Percentiles rank a stretch among this genome's conserved stretches.
These are phyloP conservation scores for Elsinoe arachidis DNA, from an alignment of 2,329 filamentous ascomycete species.

Conservation along the genomic window DNA sequence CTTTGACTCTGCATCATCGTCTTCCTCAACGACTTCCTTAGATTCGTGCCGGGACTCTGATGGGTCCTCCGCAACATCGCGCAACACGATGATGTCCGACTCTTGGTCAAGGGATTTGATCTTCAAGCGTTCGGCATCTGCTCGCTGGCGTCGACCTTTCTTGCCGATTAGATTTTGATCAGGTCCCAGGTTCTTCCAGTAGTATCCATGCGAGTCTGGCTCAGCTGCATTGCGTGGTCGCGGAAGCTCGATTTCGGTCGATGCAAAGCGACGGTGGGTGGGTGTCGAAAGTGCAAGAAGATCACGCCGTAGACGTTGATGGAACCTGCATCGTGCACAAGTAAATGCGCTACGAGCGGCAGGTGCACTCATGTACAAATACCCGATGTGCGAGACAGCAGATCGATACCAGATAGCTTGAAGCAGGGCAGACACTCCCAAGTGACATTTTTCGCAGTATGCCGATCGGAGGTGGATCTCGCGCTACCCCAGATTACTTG, in stretches of 20 bases:
- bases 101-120: slow-evolving; percentile 15
- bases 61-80: slow-evolving; percentile 14
- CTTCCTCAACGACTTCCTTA: background rate
- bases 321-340: slow-evolving; percentile 17
- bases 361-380: slow-evolving; percentile 14
- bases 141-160: slow-evolving; percentile 6
- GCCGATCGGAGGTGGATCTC: background rate
- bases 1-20: background rate
- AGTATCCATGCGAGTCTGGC: background rate
- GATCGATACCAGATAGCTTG: too few species aligned
- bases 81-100: slow-evolving; percentile 16
- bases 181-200: background rate
- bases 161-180: background rate
- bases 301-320: slow-evolving; percentile 9
- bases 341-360: slow-evolving; percentile 12
- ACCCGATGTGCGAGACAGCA: too few species aligned
- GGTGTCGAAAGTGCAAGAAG: background rate
- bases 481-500: slow-evolving; percentile 1
- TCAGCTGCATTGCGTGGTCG: background rate
- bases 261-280: background rate
- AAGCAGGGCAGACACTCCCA: too few species aligned
- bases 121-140: slow-evolving; percentile 13
- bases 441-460: background rate
- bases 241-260: background rate
- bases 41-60: background rate